Evolutionary conservation across 1,284 basidiomycete genomes (phyloP).

Genomic region (Moesziomyces parantarcticus): DNA sequence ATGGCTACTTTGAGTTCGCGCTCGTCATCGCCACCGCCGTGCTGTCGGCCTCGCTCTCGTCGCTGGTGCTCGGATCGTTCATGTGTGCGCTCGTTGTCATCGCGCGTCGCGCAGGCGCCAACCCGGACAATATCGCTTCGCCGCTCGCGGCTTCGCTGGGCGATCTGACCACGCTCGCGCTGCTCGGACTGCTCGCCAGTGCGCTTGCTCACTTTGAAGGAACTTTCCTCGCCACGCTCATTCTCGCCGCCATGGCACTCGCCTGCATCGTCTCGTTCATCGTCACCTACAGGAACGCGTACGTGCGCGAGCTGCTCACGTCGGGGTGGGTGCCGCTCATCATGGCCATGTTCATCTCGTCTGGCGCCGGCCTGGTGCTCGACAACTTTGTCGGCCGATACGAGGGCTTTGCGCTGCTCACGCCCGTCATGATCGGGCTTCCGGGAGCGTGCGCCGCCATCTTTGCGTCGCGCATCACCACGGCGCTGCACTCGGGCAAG

Average conservation of each 20-base stretch:
- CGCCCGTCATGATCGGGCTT: conserved; percentile 84
- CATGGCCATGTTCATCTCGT: conserved; percentile 90
- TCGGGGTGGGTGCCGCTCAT: conserved; percentile 91
- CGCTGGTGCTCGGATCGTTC: conserved; percentile 85
- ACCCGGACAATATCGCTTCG: conserved; percentile 96
- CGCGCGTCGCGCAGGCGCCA: conserved; percentile 79
- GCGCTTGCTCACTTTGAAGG: conserved; percentile 67
- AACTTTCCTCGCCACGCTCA: conserved; percentile 68
- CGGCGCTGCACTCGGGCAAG: conserved; percentile 76
- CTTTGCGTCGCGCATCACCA: conserved; percentile 89
- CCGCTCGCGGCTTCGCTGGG: conserved; percentile 92
- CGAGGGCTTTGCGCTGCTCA: conserved; percentile 86
- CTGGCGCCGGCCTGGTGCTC: conserved; percentile 88
- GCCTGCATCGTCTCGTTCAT: conserved; percentile 74
- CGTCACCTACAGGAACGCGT: conserved; percentile 74
- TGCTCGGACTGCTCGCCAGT: conserved; percentile 67
- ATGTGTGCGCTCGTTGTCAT: conserved; percentile 88
- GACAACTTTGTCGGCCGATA: conserved; percentile 88
- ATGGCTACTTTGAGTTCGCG: conserved; percentile 73
- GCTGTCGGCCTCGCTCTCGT: conserved; percentile 84
- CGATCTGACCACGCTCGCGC: conserved; percentile 82
- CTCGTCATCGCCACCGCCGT: conserved; percentile 90
- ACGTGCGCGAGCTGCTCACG: conserved; percentile 78
- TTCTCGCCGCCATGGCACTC: conserved; percentile 76
- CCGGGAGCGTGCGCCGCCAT: conserved; percentile 84